Base-by-base conservation (phyloP, 768 basidiomycete genomes). In the Collybia sp. region DNA sequence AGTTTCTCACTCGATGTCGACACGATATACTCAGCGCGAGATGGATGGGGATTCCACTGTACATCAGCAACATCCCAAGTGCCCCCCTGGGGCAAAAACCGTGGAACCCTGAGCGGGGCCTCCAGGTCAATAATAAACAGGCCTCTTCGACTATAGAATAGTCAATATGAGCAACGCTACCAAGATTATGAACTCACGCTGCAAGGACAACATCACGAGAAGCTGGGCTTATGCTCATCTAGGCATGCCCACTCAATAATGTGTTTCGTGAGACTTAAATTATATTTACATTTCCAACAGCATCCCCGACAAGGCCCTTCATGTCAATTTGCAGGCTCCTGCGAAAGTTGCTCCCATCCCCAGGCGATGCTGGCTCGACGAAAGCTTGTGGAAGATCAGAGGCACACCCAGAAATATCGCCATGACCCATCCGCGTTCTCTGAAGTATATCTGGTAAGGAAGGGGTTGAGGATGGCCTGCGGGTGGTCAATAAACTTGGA, bases 51-150 rank as follows among this genome's bases (percentile, higher is more conserved):
- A 51, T 92, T 93, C 92, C 91, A 94, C 53, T 91, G 88, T 0
- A 93, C 88, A 56, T 93, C 89, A 0, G 89, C 88, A 10, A 96
- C 93, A 55, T 95, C 90, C 92, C 93, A 97, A 5, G 89, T 91
- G 1, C 93, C 94, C 2, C 93, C 92, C 66, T 99, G 94, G 12
- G 95, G 95, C 8, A 99, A 76, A 60, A 95, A 97, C 11, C 95
- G 78, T 17, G 96, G 96, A 0, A 93, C 77, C 51, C 89, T 83
- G 13, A 89, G 72, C 1, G 92, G 91, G 11, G 87, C 79, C 50
- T 93, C 85, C 12, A 99, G 75, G 70, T 98, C 96, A 49, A 99
- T 89, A 47, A 98, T 93, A 61, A 89, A 98, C 12, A 99, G 73
- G 0, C 95, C 95, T 46, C 92, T 83, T 4, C 94, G 85, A 15